These are phyloP conservation scores for Lasiodiplodia sp. DNA, from an alignment of 2,329 filamentous ascomycete species.

Conservation along the genomic window DNA sequence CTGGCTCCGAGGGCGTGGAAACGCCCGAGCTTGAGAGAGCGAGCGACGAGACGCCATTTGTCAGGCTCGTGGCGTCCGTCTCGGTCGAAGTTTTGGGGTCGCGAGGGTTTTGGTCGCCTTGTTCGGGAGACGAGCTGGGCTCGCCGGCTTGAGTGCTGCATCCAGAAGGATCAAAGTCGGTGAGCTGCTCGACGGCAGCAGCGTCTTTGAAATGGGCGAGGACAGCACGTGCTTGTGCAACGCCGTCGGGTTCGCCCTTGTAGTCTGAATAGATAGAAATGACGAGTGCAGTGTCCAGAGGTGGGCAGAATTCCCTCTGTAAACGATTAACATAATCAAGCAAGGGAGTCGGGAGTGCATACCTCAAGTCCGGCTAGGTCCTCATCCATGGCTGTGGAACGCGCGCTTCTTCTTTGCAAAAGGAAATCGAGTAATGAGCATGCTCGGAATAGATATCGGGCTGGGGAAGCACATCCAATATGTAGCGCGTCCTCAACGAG, in stretches of 20 bases:
- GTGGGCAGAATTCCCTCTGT: slow-evolving; percentile 74
- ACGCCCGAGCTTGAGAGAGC: slow-evolving; percentile 38
- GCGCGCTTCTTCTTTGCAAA: slow-evolving; percentile 4
- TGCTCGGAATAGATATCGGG: background rate
- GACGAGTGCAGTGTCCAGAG: slow-evolving; percentile 79
- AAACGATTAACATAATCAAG: slow-evolving; percentile 16
- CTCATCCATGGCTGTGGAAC: slow-evolving; percentile 25
- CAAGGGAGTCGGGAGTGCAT: slow-evolving; percentile 7
- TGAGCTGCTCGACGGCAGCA: slow-evolving; percentile 72
- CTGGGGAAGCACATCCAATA: background rate
- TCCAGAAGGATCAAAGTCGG: slow-evolving; percentile 80
- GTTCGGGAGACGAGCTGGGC: slow-evolving; percentile 24
- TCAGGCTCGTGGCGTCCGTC: slow-evolving; percentile 59
- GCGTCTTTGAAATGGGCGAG: slow-evolving; percentile 71
- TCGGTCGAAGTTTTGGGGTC: slow-evolving; percentile 47
- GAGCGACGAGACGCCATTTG: slow-evolving; percentile 53
- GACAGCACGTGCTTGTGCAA: slow-evolving; percentile 62
- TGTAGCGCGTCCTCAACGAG: background rate
- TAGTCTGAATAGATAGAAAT: slow-evolving; percentile 78
- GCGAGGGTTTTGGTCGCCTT: slow-evolving; percentile 30
- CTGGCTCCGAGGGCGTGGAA: slow-evolving; percentile 8
- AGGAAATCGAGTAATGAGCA: slow-evolving; percentile 1
- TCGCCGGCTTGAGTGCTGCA: slow-evolving; percentile 58
- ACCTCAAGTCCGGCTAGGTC: slow-evolving; percentile 9
- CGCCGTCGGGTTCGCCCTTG: slow-evolving; percentile 62